These are phyloP conservation scores for Arachnomyces sp. DNA, from an alignment of 2,329 filamentous ascomycete species.

Conservation along the genomic window DNA sequence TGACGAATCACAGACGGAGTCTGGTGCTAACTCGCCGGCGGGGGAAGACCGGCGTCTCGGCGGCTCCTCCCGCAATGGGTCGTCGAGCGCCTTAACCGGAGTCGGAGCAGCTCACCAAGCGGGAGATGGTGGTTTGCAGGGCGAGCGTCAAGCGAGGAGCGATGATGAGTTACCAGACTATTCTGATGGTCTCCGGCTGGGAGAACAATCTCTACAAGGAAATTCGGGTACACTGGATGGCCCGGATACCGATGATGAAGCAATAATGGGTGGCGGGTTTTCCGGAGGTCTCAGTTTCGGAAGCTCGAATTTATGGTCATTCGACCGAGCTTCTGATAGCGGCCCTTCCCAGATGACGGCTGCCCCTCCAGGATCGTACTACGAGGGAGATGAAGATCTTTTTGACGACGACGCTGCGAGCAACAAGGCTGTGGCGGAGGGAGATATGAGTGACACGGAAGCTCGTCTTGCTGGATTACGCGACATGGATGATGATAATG, in stretches of 20 bases:
- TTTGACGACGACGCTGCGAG: slow-evolving; percentile 33
- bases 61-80: slow-evolving; percentile 82
- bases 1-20: slow-evolving; percentile 32
- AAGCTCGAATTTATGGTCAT: slow-evolving; percentile 30
- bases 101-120: slow-evolving; percentile 65
- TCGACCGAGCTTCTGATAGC: slow-evolving; percentile 22
- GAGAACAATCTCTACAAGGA: slow-evolving; percentile 16
- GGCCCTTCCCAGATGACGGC: slow-evolving; percentile 22
- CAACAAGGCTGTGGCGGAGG: slow-evolving; percentile 33
- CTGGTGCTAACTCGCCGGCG: slow-evolving; percentile 46
- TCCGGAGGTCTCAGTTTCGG: slow-evolving; percentile 15
- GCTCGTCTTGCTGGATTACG: slow-evolving; percentile 23
- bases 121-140: slow-evolving; percentile 54
- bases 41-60: slow-evolving; percentile 84
- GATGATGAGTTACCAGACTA: slow-evolving; percentile 26
- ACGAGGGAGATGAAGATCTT: slow-evolving; percentile 23
- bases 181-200: slow-evolving; percentile 17
- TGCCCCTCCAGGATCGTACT: slow-evolving; percentile 20
- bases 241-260: slow-evolving; percentile 28
- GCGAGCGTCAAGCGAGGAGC: slow-evolving; percentile 29
- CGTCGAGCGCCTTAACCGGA: slow-evolving; percentile 78
- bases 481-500: slow-evolving; percentile 19
- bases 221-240: slow-evolving; percentile 20
- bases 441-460: slow-evolving; percentile 27
- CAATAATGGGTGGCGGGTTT: slow-evolving; percentile 16